phyloP scores from a whole-genome alignment of 2,329 filamentous ascomycete genomes.

The Botryotinia globosa region DNA sequence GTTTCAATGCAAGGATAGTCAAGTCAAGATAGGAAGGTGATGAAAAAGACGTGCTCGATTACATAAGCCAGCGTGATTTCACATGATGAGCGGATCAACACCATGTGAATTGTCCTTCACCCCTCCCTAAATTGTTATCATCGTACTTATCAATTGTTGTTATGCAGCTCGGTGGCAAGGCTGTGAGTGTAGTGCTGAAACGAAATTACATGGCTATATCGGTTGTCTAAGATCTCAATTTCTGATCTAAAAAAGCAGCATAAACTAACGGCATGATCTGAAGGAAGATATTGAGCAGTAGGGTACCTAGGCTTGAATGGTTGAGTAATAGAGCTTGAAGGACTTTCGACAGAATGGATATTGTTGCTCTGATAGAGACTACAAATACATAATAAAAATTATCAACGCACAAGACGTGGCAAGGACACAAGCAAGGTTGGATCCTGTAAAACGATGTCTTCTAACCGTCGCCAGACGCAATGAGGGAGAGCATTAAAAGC shows the following conservation, averaged over 20 bases:
- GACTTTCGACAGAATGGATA: too few species aligned
- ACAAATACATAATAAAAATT: too few species aligned
- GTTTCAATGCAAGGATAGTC: neutral
- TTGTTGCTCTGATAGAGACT: too few species aligned
- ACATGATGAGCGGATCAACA: neutral
- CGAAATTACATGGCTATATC: neutral
- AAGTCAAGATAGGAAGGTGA: slow-evolving; percentile 8
- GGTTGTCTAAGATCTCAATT: neutral
- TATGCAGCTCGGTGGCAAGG: neutral
- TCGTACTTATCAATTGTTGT: neutral
- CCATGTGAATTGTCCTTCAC: neutral
- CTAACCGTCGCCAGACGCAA: too few species aligned
- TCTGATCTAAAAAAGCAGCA: neutral
- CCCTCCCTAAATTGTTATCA: neutral
- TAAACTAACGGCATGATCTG: neutral
- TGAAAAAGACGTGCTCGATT: neutral
- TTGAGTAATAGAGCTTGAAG: too few species aligned
- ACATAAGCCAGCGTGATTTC: slow-evolving; percentile 3
- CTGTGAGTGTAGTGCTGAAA: neutral
- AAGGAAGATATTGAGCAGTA: neutral
- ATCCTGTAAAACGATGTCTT: too few species aligned
- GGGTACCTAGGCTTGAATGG: neutral
- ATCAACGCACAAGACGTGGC: too few species aligned
- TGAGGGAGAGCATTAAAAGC: too few species aligned
- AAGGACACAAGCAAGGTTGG: too few species aligned